phyloP scores from a whole-genome alignment of 371 early-diverging fungal genomes.

The Batkoa obscura region DNA sequence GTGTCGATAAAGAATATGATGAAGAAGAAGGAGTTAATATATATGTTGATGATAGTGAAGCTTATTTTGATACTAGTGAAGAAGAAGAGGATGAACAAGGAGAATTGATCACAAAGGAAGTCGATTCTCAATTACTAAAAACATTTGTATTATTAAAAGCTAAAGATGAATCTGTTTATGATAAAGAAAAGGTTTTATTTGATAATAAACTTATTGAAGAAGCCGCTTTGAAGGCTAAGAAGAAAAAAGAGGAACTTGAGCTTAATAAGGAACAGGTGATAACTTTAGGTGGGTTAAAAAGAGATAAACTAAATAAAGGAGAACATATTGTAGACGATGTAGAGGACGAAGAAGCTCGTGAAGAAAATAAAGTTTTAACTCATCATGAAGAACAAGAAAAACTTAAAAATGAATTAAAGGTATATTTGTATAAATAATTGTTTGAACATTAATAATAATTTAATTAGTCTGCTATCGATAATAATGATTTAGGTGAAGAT shows the following conservation, averaged over 20 bases:
- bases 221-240: conserved; percentile 36
- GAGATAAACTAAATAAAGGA: conserved; percentile 49
- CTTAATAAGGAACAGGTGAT: conserved; percentile 14
- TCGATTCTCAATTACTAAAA: conserved; percentile 81
- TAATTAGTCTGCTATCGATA: conserved; percentile 15
- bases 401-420: conserved; percentile 52
- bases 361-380: conserved; percentile 14
- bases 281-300: conserved; percentile 51
- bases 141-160: conserved; percentile 64
- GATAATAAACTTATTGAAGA: conserved; percentile 33
- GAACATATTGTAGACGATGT: conserved; percentile 45
- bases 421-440: background rate
- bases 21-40: conserved; percentile 6
- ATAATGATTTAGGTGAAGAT: conserved; percentile 23
- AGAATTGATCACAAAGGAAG: conserved; percentile 61
- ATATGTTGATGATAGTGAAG: conserved; percentile 15
- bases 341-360: conserved; percentile 15
- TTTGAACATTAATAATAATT: background rate
- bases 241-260: conserved; percentile 16
- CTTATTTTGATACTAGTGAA: conserved; percentile 19
- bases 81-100: conserved; percentile 84
- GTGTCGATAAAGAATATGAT: background rate
- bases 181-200: conserved; percentile 48
- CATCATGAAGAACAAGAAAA: conserved; percentile 67
- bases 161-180: conserved; percentile 67